Evolutionary conservation across 2,329 filamentous ascomycete genomes (phyloP).

Genomic region (Cladorrhinum sp.): DNA sequence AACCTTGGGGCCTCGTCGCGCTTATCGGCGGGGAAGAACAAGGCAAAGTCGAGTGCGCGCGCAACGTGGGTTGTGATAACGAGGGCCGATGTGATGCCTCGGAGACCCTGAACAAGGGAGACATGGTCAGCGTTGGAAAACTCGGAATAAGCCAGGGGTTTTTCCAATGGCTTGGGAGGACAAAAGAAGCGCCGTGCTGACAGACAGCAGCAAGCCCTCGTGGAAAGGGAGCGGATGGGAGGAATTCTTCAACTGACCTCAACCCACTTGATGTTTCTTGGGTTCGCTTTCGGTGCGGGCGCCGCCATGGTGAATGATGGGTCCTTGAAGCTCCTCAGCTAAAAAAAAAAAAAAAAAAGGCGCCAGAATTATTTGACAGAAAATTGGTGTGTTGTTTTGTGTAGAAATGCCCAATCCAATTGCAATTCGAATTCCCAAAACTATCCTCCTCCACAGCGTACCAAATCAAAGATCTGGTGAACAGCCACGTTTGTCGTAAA

Average conservation of each 20-base stretch:
- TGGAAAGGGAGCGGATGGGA: neutral
- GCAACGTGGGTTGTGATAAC: conserved; percentile 52
- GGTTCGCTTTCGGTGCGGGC: conserved; percentile 19
- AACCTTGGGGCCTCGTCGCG: conserved; percentile 41
- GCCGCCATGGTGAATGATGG: conserved; percentile 2
- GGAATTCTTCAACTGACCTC: conserved; percentile 25
- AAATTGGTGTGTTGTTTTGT: neutral
- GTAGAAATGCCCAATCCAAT: neutral
- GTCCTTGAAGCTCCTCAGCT: neutral
- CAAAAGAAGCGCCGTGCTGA: neutral
- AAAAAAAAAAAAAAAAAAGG: no score
- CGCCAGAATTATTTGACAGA: neutral
- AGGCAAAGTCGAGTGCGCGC: conserved; percentile 48
- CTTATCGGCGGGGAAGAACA: conserved; percentile 47
- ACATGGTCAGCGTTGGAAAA: conserved; percentile 9
- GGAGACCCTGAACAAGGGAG: conserved; percentile 40
- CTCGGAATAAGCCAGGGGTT: neutral
- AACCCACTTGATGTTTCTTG: conserved; percentile 33
- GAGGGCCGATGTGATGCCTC: conserved; percentile 51
- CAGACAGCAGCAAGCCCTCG: no score
- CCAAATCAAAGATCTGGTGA: neutral
- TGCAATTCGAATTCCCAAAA: neutral
- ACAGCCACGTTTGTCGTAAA: conserved; percentile 1
- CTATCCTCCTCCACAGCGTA: conserved; percentile 3
- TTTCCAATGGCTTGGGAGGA: neutral